Evolutionary conservation across 805 yeast species (phyloP).

Genomic region (Debaryomyces tyrocola): DNA sequence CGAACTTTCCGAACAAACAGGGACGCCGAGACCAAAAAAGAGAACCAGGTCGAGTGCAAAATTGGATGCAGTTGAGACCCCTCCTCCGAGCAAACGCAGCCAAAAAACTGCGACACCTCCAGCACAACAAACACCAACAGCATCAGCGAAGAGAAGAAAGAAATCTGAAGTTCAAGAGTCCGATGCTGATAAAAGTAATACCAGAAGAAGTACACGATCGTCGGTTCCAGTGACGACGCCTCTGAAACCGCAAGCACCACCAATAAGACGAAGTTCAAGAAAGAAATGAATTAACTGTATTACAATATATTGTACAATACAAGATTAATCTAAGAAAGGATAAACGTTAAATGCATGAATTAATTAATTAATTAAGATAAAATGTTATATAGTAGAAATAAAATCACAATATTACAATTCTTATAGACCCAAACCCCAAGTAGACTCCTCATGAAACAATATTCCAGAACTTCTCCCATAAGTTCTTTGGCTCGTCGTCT

Average conservation of each 20-base stretch:
- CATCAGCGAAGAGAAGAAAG: slow-evolving; percentile 10
- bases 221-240: slow-evolving; percentile 6
- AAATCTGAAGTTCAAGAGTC: slow-evolving; percentile 8
- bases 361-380: too few relatives aligned
- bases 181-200: slow-evolving; percentile 4
- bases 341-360: too few relatives aligned
- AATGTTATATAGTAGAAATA: too few relatives aligned
- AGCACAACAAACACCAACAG: slow-evolving; percentile 1
- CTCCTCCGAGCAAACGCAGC: slow-evolving; percentile 10
- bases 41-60: slow-evolving; percentile 13
- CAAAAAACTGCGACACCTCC: slow-evolving; percentile 13
- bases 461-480: slow-evolving; percentile 58
- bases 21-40: slow-evolving; percentile 10
- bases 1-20: slow-evolving; percentile 4
- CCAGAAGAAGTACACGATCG: slow-evolving; percentile 11
- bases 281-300: slow-evolving; percentile 6
- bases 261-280: slow-evolving; percentile 14
- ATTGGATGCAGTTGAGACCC: slow-evolving; percentile 8
- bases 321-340: too few relatives aligned
- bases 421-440: background rate
- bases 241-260: slow-evolving; percentile 1
- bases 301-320: background rate
- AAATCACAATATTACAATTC: too few relatives aligned
- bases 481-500: slow-evolving; percentile 44
- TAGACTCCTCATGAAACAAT: background rate